Base-by-base conservation (phyloP, 306 rosid genomes). In the Ormosia semicastrata region DNA sequence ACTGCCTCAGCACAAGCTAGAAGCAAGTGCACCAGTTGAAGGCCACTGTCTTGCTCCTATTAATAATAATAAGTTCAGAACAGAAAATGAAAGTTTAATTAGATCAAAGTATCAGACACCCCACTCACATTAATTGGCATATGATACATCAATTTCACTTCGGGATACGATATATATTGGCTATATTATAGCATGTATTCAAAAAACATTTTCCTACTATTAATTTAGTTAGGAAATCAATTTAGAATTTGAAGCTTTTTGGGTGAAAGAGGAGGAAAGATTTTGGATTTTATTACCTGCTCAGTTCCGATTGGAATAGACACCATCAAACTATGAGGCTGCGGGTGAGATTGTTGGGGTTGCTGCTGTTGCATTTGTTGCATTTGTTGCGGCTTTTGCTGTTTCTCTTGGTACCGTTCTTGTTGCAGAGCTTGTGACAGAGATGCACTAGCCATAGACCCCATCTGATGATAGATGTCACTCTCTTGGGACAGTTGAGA, bases 1-100 rank as follows among this genome's bases (percentile, higher is more conserved):
- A 91, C 97, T 33, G 98, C 97, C 77, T 95, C 97, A 0, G 98
- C 98, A 59, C 98, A 95, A 0, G 98, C 98, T 43, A 95, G 94
- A 43, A 93, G 94, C 34, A 95, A 94, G 85, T 95, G 98, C 83
- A 95, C 97, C 49, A 95, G 73, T 84, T 95, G 98, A 59, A 95
- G 98, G 15, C 98, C 98, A 44, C 97, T 91, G 70, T 95, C 98
- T 84, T 93, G 95, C 78, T 95, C 98, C 94, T 91, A 75, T 59
- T 29, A 4, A 77, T 44, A 32, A 4, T 43, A 10, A 37, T 41
- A 46, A 76, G 5, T 73, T 50, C 4, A 7, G 4, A 3, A 2
- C 36, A 33, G 15, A 39, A 77, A 40, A 37, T 74, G 47, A 65
- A 64, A 36, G 54, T 18, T 60, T 32, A 1, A 13, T 12, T 66